phyloP scores from a whole-genome alignment of 805 yeast genomes.

The Vanderwaltozyma tropicalis region DNA sequence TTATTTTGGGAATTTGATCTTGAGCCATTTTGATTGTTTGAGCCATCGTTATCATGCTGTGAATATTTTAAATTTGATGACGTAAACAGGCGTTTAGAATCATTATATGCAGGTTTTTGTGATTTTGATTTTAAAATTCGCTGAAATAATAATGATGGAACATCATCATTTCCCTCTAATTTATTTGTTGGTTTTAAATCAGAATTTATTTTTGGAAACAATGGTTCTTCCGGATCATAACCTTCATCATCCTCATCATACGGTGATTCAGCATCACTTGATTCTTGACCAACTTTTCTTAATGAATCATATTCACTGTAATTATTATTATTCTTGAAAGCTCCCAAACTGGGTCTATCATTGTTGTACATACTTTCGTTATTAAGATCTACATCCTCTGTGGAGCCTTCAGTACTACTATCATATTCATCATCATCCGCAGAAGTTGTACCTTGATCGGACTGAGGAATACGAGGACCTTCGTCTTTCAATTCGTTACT shows the following conservation, averaged over 20 bases:
- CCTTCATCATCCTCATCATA: constrained; percentile 11
- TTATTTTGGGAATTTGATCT: no score
- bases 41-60: neutral
- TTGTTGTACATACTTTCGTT: neutral
- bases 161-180: neutral
- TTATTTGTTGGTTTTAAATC: neutral
- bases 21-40: no score
- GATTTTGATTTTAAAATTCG: constrained; percentile 8
- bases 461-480: constrained; percentile 23
- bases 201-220: constrained; percentile 3
- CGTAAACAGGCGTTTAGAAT: neutral
- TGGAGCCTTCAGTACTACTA: neutral
- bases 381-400: neutral
- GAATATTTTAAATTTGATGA: neutral
- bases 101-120: neutral
- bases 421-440: constrained; percentile 5
- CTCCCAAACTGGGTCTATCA: neutral
- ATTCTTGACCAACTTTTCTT: constrained; percentile 29
- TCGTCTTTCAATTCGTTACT: constrained; percentile 5
- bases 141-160: constrained; percentile 7
- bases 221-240: constrained; percentile 8
- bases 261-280: constrained; percentile 30
- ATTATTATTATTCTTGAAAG: neutral
- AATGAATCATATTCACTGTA: constrained; percentile 10
- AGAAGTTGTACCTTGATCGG: constrained; percentile 26